phyloP scores from a whole-genome alignment of 2,329 filamentous ascomycete species.

The Clarireedia monteithiana region DNA sequence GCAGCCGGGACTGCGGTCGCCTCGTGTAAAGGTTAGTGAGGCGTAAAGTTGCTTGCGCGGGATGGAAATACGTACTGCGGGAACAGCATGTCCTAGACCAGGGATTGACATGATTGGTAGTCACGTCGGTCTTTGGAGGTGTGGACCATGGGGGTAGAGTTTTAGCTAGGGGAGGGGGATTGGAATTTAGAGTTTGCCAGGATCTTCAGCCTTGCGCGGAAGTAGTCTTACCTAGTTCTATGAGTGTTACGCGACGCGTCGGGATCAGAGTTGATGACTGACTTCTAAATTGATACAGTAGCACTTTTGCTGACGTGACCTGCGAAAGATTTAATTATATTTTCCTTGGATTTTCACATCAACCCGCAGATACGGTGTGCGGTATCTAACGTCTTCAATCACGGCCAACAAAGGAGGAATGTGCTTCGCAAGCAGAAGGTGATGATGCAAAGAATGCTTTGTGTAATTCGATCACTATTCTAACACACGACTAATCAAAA shows the following conservation, averaged over 20 bases:
- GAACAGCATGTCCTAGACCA: slow-evolving; percentile 60
- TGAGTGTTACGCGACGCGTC: neutral
- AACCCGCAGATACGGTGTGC: too few species aligned
- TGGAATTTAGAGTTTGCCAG: neutral
- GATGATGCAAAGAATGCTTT: too few species aligned
- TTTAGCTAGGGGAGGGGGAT: slow-evolving; percentile 4
- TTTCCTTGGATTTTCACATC: neutral
- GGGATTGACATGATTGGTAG: slow-evolving; percentile 57
- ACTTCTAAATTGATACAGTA: neutral
- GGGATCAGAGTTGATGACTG: neutral
- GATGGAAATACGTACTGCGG: slow-evolving; percentile 39
- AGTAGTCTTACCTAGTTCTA: neutral
- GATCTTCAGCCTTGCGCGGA: neutral
- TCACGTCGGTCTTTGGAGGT: neutral
- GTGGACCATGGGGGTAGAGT: slow-evolving; percentile 6
- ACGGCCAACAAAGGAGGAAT: too few species aligned
- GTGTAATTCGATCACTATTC: too few species aligned
- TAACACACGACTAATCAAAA: too few species aligned
- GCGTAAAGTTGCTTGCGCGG: neutral
- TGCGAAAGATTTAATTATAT: neutral
- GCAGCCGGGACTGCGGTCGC: slow-evolving; percentile 22
- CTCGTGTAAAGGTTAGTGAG: slow-evolving; percentile 17
- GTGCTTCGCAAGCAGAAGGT: too few species aligned
- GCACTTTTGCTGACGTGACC: too few species aligned
- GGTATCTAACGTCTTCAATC: too few species aligned